Conservation (phyloP, 306 rosid species). For the Gleditsia sinensis region DNA sequence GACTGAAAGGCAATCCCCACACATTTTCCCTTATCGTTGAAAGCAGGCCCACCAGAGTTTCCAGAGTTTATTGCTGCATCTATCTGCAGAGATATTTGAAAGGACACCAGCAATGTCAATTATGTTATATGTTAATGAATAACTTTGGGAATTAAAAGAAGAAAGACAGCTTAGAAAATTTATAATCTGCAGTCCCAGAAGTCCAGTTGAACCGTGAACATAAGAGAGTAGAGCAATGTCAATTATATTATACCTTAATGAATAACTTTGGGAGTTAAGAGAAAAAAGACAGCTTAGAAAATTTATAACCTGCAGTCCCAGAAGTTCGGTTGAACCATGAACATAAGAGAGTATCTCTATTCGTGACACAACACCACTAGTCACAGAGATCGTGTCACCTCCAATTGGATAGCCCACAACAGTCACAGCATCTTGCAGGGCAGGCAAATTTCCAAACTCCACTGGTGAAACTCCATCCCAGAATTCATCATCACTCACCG, state of each 20-base stretch:
- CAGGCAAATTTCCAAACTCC: conserved; percentile 75
- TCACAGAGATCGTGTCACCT: conserved; percentile 90
- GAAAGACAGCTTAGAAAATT: not conserved
- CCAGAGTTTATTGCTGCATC: conserved; percentile 83
- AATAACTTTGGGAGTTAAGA: too few relatives aligned
- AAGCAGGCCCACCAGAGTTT: conserved; percentile 80
- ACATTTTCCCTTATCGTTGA: conserved; percentile 70
- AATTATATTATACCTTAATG: too few relatives aligned
- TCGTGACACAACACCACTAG: conserved; percentile 88
- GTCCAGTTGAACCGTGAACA: conserved; percentile 84
- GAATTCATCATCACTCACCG: conserved; percentile 76
- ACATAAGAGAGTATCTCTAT: conserved; percentile 87
- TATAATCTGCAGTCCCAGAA: conserved; percentile 78
- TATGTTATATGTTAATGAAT: not conserved
- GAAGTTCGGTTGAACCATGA: conserved; percentile 83
- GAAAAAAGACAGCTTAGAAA: conserved; percentile 14
- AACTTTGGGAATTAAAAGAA: not conserved
- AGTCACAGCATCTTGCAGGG: conserved; percentile 84
- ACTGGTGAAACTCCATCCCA: conserved; percentile 86
- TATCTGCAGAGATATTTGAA: conserved; percentile 44
- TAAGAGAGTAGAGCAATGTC: conserved; percentile 82
- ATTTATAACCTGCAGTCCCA: conserved; percentile 70
- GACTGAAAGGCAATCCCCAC: conserved; percentile 83
- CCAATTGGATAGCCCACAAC: conserved; percentile 92
- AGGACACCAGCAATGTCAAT: conserved; percentile 18